A percentile compares a stretch with the other conserved stretches of the same genome.
Conservation (phyloP, 306 rosid genomes). For the Pachyrhizus erosus region DNA sequence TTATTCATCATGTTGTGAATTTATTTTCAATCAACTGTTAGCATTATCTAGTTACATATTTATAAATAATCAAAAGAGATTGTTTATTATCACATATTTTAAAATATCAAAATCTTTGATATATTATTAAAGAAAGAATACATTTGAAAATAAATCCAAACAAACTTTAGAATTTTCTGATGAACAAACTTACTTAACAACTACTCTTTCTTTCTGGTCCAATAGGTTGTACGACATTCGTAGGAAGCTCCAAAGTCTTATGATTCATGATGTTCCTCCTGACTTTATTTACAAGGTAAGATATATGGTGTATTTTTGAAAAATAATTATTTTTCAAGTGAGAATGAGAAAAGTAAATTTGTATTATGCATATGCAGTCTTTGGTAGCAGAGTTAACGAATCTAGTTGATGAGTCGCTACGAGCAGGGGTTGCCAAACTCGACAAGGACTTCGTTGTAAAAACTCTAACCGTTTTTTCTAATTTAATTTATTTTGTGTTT, state of each 20-base stretch:
- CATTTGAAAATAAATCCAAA: too few species aligned
- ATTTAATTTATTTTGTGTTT: background rate
- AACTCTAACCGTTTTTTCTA: background rate
- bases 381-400: constrained; percentile 56
- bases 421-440: constrained; percentile 55
- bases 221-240: constrained; percentile 71
- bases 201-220: background rate
- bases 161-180: background rate
- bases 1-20: background rate
- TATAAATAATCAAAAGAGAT: too few species aligned
- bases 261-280: constrained; percentile 64
- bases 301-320: background rate
- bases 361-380: constrained; percentile 41
- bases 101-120: background rate
- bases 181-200: background rate
- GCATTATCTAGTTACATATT: background rate
- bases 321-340: background rate
- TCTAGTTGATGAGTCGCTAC: constrained; percentile 48
- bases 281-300: constrained; percentile 68
- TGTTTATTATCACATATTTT: background rate
- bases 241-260: constrained; percentile 68
- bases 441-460: constrained; percentile 65
- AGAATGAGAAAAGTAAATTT: too few species aligned
- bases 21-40: background rate
- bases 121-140: background rate